Evolutionary conservation across 2,329 filamentous ascomycete genomes (phyloP), one percentile per base, ranked within the genome.

Genomic region (Ophiostoma novo-ulmi): DNA sequence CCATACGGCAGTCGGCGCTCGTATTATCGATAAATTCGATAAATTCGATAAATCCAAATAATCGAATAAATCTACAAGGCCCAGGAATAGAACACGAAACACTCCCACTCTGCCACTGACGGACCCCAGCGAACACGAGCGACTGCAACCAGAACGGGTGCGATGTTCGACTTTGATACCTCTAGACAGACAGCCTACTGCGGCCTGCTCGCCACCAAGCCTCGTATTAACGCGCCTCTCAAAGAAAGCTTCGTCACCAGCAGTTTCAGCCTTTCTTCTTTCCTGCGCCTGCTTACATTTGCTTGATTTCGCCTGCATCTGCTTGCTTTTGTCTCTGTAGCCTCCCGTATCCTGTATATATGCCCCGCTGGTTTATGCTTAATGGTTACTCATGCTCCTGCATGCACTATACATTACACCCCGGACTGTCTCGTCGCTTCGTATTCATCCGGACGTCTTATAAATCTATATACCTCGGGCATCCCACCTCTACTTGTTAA

Each of bases 41-140:
- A 39, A 39, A 48, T 20, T 48, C 17, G 6, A 48, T 48, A 48
- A 48, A 48, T 48, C n/a, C n/a, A 17, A 20, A 48, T 48, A 48
- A 48, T 20, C 44, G 17, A 48, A 8, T 48, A 48, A 48, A 48
- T 48, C 44, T 48, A 48, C 44, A 48, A 31, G 31, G 0, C 44
- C 58, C 26, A 63, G 36, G 36, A 63, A 63, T 63, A 63, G 58
- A 63, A 58, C 58, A 63, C 58, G 58, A 63, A 63, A 63, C 58
- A 5, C 58, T 35, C 58, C 26, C 58, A 58, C 58, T 63, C 58
- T 48, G 44, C 44, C 55, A 20, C 58, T 48, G 44, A 48, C 44
- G 17, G 31, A 36, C 63, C 58, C 22, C 22, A 63, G 63, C 36
- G 63, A 65, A 65, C 63, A 65, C 63, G 63, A 65, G 63, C 36